A percentile compares a stretch with the other conserved stretches of the same genome.
These are phyloP conservation scores for Diplodia corticola DNA, from an alignment of 2,329 filamentous ascomycete species.

Conservation along the genomic window DNA sequence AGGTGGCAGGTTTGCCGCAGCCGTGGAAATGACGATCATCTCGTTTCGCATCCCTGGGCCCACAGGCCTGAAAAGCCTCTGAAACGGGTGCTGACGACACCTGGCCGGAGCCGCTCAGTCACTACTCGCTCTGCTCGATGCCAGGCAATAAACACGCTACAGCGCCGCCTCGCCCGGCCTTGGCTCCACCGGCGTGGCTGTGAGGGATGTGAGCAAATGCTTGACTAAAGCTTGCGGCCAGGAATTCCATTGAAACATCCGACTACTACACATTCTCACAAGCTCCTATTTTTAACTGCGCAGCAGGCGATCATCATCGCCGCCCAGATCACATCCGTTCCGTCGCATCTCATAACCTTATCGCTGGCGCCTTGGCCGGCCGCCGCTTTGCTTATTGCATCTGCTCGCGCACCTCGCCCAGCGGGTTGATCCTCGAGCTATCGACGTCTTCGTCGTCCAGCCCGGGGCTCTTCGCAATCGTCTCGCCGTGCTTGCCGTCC, in stretches of 20 bases:
- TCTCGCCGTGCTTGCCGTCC: constrained; percentile 10
- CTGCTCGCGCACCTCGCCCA: constrained; percentile 28
- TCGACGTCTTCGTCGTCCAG: constrained; percentile 32
- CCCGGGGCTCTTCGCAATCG: constrained; percentile 14
- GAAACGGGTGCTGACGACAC: constrained; percentile 22
- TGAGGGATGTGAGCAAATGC: background rate
- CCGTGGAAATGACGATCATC: constrained; percentile 16
- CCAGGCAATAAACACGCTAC: constrained; percentile 7
- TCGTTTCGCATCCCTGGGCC: constrained; percentile 17
- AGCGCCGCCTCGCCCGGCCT: background rate
- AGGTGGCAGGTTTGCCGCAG: constrained; percentile 13
- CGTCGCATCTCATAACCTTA: constrained; percentile 10
- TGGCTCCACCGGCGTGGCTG: constrained; percentile 8
- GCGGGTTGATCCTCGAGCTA: constrained; percentile 27
- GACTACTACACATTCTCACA: background rate
- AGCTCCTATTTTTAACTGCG: constrained; percentile 11
- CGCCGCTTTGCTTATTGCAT: background rate
- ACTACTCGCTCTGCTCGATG: constrained; percentile 4
- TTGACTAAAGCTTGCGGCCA: constrained; percentile 8
- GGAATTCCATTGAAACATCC: background rate
- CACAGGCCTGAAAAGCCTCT: background rate
- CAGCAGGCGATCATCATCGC: background rate
- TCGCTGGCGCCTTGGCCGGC: background rate
- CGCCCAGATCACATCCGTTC: background rate
- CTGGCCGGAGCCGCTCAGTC: background rate